Conservation (phyloP, 2,329 filamentous ascomycete species). For the Paraphoma chrysanthemicola region DNA sequence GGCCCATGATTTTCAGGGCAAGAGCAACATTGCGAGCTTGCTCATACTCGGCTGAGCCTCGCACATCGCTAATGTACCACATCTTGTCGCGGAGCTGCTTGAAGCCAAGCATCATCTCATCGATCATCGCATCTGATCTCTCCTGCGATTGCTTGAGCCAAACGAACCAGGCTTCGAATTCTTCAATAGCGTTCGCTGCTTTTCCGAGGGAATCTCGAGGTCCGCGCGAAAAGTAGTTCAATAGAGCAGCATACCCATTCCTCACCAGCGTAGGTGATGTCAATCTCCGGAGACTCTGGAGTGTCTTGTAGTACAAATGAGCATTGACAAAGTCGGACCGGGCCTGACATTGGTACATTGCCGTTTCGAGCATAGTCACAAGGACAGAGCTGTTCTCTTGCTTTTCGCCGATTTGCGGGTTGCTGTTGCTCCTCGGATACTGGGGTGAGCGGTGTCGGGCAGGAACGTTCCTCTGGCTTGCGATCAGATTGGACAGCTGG, state of each 20-base stretch:
- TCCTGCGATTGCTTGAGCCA: conserved; percentile 85
- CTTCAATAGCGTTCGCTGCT: conserved; percentile 75
- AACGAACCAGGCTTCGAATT: conserved; percentile 81
- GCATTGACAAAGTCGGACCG: conserved; percentile 84
- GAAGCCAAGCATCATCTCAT: conserved; percentile 75
- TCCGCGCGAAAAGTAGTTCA: conserved; percentile 76
- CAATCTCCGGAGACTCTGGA: conserved; percentile 73
- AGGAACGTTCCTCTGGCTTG: conserved; percentile 44
- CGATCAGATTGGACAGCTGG: conserved; percentile 48
- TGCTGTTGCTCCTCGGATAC: conserved; percentile 51
- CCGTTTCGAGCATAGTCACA: conserved; percentile 76
- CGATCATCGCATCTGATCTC: conserved; percentile 75
- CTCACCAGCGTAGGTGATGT: conserved; percentile 66
- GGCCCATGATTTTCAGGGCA: conserved; percentile 89
- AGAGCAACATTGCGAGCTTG: conserved; percentile 85
- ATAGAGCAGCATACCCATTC: conserved; percentile 73
- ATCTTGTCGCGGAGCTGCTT: conserved; percentile 89
- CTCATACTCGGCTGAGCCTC: conserved; percentile 86
- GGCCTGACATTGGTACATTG: conserved; percentile 77
- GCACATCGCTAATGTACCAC: conserved; percentile 97
- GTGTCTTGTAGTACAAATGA: conserved; percentile 83
- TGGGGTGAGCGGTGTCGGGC: conserved; percentile 46
- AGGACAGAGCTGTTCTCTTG: conserved; percentile 59
- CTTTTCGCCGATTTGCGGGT: conserved; percentile 40
- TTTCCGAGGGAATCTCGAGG: conserved; percentile 73